phyloP scores from a whole-genome alignment of 1,284 basidiomycete species.

The Irpex rosettiformis region DNA sequence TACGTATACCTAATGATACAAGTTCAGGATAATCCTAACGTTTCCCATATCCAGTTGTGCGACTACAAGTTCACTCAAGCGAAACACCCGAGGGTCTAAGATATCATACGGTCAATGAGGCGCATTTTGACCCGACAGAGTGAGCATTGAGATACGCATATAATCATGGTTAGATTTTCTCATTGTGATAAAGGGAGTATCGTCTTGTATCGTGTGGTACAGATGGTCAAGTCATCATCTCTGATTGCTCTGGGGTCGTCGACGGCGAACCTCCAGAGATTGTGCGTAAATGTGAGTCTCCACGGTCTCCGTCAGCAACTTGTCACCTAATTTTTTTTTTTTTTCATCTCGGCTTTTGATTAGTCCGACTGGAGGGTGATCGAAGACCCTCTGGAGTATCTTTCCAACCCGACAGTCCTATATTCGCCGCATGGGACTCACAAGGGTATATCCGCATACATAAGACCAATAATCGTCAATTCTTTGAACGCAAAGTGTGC shows the following conservation, averaged over 20 bases:
- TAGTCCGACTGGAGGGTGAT: neutral
- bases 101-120: slow-evolving; percentile 20
- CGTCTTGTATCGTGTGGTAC: slow-evolving; percentile 21
- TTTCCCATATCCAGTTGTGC: no score
- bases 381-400: slow-evolving; percentile 17
- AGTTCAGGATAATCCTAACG: no score
- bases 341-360: neutral
- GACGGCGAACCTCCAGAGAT: neutral
- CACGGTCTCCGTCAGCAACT: no score
- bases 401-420: slow-evolving; percentile 17
- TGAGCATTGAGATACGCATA: slow-evolving; percentile 7
- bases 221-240: slow-evolving; percentile 20
- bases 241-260: slow-evolving; percentile 16
- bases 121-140: slow-evolving; percentile 24
- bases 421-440: slow-evolving; percentile 20
- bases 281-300: slow-evolving; percentile 4
- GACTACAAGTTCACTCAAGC: neutral
- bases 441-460: slow-evolving; percentile 18
- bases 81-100: neutral
- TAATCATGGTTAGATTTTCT: neutral
- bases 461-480: neutral
- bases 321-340: neutral
- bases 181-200: slow-evolving; percentile 12
- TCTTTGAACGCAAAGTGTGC: neutral
- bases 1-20: no score